Base-by-base conservation (phyloP, 768 basidiomycete species). In the Polyporus arcularius region DNA sequence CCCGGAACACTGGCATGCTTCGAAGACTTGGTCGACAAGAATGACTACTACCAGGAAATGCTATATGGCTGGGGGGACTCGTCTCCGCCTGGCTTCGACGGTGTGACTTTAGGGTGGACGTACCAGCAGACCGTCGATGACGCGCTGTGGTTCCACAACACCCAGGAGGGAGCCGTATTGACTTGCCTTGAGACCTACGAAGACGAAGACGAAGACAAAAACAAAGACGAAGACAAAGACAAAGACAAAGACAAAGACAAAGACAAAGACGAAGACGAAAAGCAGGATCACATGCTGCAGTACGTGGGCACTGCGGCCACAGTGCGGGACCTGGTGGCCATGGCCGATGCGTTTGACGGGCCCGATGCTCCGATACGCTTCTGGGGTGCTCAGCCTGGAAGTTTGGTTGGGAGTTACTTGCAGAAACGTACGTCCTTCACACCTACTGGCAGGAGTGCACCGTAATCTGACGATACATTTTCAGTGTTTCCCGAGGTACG, bases 301-400 rank as follows among this genome's bases (percentile, higher is more conserved):
- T 48, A 48, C 47, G 39, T 54, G 26, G 53, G 53, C 16, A 42
- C 53, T 15, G 43, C 53, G 18, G 53, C 53, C 11, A 54, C 53
- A 12, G 53, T 42, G 18, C 35, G 53, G 16, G 53, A 54, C 30
- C 28, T 54, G 38, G 39, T 54, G 32, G 53, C 53, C 4, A 54
- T 54, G 40, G 53, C 40, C 4, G 53, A 54, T 14, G 26, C 40
- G 11, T 54, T 69, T 40, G 30, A 68, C 41, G 41, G 60, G 55
- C 47, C 47, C 21, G 47, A 30, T 26, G 18, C 47, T 10, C 47
- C 47, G 4, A 26, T 48, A 7, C 18, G 16, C 26, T 31, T 48
- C 47, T 48, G 47, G 47, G 47, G 47, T 28, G 26, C 28, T 10
- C 21, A 30, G 21, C 26, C n/a, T 28, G 47, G 47, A 6, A 48